Conservation (phyloP, 768 basidiomycete genomes). For the Antrodiella citrinella region DNA sequence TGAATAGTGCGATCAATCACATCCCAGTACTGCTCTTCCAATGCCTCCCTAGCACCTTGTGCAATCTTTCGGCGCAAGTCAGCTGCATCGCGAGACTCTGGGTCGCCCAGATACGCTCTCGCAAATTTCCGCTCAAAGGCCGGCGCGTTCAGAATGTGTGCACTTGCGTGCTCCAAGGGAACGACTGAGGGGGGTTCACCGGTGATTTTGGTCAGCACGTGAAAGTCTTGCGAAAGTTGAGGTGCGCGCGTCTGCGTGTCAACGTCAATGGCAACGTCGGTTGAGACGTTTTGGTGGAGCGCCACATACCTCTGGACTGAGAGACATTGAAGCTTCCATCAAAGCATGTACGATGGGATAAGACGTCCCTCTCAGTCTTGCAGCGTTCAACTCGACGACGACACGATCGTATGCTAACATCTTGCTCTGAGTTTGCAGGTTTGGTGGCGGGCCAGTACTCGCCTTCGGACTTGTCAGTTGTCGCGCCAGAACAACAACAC, state of each 20-base stretch:
- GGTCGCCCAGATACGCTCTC: conserved; percentile 60
- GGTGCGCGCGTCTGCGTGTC: neutral
- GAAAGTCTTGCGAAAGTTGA: conserved; percentile 64
- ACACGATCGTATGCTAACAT: conserved; percentile 95
- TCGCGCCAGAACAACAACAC: neutral
- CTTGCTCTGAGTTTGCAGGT: conserved; percentile 79
- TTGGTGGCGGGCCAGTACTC: conserved; percentile 45
- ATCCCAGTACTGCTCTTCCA: conserved; percentile 88
- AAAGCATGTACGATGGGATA: conserved; percentile 72
- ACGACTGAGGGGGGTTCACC: conserved; percentile 68
- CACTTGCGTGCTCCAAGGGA: conserved; percentile 69
- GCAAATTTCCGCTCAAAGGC: conserved; percentile 80
- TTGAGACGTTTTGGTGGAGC: neutral
- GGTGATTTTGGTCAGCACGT: conserved; percentile 70
- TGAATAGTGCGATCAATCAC: conserved; percentile 78
- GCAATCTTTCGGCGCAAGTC: conserved; percentile 68
- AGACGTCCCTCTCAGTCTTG: conserved; percentile 62
- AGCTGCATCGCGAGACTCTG: conserved; percentile 56
- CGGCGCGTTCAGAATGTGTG: conserved; percentile 76
- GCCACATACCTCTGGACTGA: conserved; percentile 46
- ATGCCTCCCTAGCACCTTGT: conserved; percentile 65
- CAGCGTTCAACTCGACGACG: conserved; percentile 67
- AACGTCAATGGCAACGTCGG: neutral
- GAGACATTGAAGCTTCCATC: conserved; percentile 55
- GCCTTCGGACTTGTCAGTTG: conserved; percentile 21